phyloP scores from a whole-genome alignment of 31 red algal genomes.

The Pterothamnion heteromorphum region DNA sequence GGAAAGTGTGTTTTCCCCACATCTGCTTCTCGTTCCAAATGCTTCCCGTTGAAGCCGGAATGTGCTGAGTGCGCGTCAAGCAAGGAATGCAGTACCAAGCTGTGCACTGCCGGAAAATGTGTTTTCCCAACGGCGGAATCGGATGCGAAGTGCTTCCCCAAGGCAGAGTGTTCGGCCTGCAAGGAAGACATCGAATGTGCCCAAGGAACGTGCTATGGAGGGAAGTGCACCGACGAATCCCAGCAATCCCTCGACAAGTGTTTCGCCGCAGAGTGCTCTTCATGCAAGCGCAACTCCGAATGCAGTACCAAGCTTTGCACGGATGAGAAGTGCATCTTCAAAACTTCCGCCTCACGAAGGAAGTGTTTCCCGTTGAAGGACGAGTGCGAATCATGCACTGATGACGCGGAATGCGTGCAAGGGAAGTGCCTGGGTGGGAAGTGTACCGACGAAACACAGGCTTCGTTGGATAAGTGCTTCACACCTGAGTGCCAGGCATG shows the following conservation, averaged over 20 bases:
- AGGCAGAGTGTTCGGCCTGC: no score
- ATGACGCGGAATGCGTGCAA: neutral
- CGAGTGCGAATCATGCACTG: neutral
- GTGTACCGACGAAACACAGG: no score
- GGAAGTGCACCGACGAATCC: conserved; percentile 33
- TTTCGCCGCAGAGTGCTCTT: neutral
- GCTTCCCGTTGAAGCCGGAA: neutral
- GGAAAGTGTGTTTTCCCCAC: conserved; percentile 44
- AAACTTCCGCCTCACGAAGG: neutral
- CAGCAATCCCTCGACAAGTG: conserved; percentile 14
- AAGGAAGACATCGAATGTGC: neutral
- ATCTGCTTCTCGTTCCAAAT: neutral
- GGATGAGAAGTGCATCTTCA: neutral
- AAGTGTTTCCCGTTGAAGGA: neutral
- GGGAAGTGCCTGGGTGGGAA: no score
- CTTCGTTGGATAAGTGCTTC: no score
- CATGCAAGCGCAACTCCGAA: neutral
- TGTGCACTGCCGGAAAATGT: no score
- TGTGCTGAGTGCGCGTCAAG: conserved; percentile 22
- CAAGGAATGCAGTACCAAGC: no score
- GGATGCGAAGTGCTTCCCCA: no score
- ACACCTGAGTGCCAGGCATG: no score
- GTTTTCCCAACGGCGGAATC: no score
- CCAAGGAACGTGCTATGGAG: conserved; percentile 44
- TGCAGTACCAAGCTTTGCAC: neutral